Base-by-base conservation (phyloP, 75 land plant species). In the Gnetum montanum region DNA sequence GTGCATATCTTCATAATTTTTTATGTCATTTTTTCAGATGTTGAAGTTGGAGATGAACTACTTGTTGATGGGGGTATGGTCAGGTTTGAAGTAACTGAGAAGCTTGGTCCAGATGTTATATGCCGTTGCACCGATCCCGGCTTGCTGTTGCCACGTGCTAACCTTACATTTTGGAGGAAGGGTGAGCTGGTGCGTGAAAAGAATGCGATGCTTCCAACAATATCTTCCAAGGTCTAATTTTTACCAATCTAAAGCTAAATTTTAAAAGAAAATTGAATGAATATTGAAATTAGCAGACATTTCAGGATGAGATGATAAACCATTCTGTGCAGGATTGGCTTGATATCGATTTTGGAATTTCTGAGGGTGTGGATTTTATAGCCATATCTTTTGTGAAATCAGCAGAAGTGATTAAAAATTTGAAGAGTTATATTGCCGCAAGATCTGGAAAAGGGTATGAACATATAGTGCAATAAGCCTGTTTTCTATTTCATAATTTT, bases 11-110 rank as follows among this genome's bases (percentile, higher is more conserved):
- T 30, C 29, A 3, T 20, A 20, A 12, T 49, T 31, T 51, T 19
- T 8, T 30, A 31, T 18, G 22, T 30, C 12, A 19, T 37, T 66
- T 34, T 57, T 13, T 29, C 71, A 93, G 98, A 93, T 80, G 80
- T 93, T 15, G 72, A 53, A 33, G 80, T 77, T 24, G 96, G 98
- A 1, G 98, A 93, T 74, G 98, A 93, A 48, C 77, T 94, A 25
- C 68, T 94, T 31, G 96, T 94, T 47, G 98, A 94, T 76, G 98
- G 98, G 36, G 98, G 98, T 44, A 89, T 93, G 98, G 98, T 81
- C 61, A 76, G 96, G 54, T 88, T 93, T 72, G 94, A 88, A 45
- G 95, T 88, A 61, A 74, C 73, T 53, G 88, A 85, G 44, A 94
- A 85, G 60, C 63, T 94, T 60, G 98, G 98, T 47, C 98, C 98